Percentiles rank a stretch among this genome's conserved stretches.
Evolutionary conservation across 768 basidiomycete species (phyloP).

Genomic region (Rubroboletus satanas): DNA sequence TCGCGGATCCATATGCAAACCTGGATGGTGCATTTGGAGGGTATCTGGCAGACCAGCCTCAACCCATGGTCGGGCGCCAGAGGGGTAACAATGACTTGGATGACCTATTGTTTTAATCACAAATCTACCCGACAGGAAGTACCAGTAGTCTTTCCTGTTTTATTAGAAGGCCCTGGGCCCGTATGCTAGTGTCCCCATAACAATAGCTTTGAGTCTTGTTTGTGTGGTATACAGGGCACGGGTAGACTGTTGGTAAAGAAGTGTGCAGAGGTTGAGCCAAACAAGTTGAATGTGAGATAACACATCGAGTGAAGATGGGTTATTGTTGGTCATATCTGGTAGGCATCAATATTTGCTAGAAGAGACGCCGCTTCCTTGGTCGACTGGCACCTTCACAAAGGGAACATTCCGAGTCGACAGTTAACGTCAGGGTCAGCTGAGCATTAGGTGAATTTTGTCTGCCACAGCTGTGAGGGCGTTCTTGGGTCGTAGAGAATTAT

Average conservation of each 20-base stretch:
- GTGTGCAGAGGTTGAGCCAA: neutral
- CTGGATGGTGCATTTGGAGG: constrained; percentile 73
- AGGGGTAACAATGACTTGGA: constrained; percentile 51
- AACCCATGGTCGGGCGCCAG: constrained; percentile 47
- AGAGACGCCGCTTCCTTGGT: neutral
- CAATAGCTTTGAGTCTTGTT: neutral
- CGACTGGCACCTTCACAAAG: neutral
- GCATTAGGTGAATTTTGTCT: constrained; percentile 30
- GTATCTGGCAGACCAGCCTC: constrained; percentile 70
- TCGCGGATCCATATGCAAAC: constrained; percentile 77
- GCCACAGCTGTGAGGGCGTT: constrained; percentile 25
- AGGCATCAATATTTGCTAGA: neutral
- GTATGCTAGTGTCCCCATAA: constrained; percentile 4
- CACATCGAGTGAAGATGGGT: neutral
- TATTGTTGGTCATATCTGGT: neutral
- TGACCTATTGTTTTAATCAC: constrained; percentile 62
- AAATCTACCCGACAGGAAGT: neutral
- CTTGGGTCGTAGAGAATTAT: constrained; percentile 77
- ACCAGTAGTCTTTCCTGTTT: neutral
- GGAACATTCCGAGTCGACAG: neutral
- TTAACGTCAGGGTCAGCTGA: constrained; percentile 18
- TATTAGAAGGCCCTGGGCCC: neutral
- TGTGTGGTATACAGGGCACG: constrained; percentile 11
- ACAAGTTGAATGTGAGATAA: neutral
- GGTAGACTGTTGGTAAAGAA: neutral